A percentile compares a stretch with the other conserved stretches of the same genome.
Evolutionary conservation across 169 alveolate genomes (phyloP).

Genomic region (Cryptosporidium meleagridis): DNA sequence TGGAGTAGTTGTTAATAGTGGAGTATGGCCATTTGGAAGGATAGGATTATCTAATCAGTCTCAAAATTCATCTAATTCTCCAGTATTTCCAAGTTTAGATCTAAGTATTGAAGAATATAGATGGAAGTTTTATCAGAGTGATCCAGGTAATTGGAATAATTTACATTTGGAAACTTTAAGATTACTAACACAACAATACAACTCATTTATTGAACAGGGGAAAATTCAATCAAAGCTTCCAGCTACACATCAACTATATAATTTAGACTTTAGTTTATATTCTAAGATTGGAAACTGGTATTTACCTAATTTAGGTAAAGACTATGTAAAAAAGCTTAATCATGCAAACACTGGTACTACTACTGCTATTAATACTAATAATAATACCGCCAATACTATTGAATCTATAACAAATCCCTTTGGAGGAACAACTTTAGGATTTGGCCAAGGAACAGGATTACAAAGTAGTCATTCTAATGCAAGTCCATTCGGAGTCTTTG

Average conservation of each 20-base stretch:
- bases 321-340: background rate
- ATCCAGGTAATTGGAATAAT: constrained; percentile 16
- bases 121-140: constrained; percentile 54
- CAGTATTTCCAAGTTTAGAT: constrained; percentile 30
- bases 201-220: constrained; percentile 34
- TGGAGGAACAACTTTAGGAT: background rate
- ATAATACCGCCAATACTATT: background rate
- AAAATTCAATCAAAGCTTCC: constrained; percentile 13
- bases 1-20: constrained; percentile 56
- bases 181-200: background rate
- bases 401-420: background rate
- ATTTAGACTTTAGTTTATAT: constrained; percentile 32
- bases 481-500: background rate
- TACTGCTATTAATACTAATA: no score
- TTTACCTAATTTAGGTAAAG: constrained; percentile 51
- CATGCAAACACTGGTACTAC: background rate
- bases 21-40: constrained; percentile 72
- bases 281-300: constrained; percentile 60
- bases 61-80: background rate
- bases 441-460: background rate
- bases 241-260: constrained; percentile 6
- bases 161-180: constrained; percentile 31
- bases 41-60: constrained; percentile 42
- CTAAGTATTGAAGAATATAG: constrained; percentile 62
- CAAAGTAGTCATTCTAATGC: background rate